phyloP scores from a whole-genome alignment of 2,329 filamentous ascomycete species.

The Pseudogymnoascus sp. region DNA sequence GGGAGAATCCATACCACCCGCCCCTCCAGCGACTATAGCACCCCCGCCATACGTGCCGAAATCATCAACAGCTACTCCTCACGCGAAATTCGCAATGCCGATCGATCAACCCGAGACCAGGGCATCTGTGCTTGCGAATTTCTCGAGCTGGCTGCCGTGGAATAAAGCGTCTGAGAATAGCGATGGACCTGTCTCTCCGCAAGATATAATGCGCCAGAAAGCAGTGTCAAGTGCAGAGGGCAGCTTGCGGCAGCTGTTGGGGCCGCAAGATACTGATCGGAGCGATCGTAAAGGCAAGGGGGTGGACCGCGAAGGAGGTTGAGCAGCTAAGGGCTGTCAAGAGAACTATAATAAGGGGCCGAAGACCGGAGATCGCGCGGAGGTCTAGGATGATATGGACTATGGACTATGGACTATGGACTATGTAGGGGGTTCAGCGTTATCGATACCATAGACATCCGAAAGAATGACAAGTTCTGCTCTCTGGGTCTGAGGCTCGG shows the following conservation, averaged over 20 bases:
- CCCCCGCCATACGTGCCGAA: slow-evolving; percentile 4
- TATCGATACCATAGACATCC: neutral
- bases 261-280: slow-evolving; percentile 25
- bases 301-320: slow-evolving; percentile 16
- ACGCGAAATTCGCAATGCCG: slow-evolving; percentile 14
- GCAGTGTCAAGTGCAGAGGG: slow-evolving; percentile 44
- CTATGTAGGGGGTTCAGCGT: neutral
- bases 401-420: too few relatives aligned
- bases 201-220: slow-evolving; percentile 16
- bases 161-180: slow-evolving; percentile 11
- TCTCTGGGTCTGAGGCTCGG: neutral
- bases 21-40: slow-evolving; percentile 19
- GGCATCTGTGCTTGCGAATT: slow-evolving; percentile 22
- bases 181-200: neutral
- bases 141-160: slow-evolving; percentile 27
- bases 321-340: neutral
- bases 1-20: slow-evolving; percentile 2
- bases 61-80: slow-evolving; percentile 10
- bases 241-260: slow-evolving; percentile 45
- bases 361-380: neutral
- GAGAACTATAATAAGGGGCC: neutral
- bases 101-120: slow-evolving; percentile 21
- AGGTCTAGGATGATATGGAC: neutral
- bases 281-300: slow-evolving; percentile 25
- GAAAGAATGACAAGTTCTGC: neutral